Conservation (phyloP, 208 protist genomes). For the Tritrichomonas foetus region DNA sequence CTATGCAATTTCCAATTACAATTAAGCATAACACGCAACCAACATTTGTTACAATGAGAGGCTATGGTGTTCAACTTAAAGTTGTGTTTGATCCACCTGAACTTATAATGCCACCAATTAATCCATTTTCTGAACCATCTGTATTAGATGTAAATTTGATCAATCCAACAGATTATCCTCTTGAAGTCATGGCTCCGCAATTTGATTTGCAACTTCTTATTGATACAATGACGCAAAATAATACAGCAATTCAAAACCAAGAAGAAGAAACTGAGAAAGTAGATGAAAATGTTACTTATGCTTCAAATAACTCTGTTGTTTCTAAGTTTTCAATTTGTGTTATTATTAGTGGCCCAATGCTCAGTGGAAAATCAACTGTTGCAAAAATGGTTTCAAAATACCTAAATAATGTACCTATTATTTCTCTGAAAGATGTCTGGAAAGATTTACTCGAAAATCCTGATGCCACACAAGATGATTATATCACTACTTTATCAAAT, state of each 20-base stretch:
- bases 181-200: conserved; percentile 16
- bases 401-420: background rate
- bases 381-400: background rate
- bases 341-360: background rate
- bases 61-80: background rate
- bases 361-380: background rate
- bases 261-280: background rate
- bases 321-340: conserved; percentile 34
- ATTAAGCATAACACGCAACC: conserved; percentile 2
- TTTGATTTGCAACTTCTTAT: conserved; percentile 1
- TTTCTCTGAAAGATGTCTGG: background rate
- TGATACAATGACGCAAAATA: background rate
- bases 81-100: background rate
- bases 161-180: conserved; percentile 24
- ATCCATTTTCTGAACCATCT: background rate
- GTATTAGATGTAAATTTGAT: background rate
- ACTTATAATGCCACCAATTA: background rate
- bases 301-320: background rate
- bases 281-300: background rate
- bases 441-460: background rate
- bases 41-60: background rate
- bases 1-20: conserved; percentile 29
- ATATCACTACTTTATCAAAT: background rate
- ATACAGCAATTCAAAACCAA: no score
- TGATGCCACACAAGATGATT: background rate